phyloP scores from a whole-genome alignment of 495 filamentous ascomycete genomes.

The Talaromyces borbonicus region DNA sequence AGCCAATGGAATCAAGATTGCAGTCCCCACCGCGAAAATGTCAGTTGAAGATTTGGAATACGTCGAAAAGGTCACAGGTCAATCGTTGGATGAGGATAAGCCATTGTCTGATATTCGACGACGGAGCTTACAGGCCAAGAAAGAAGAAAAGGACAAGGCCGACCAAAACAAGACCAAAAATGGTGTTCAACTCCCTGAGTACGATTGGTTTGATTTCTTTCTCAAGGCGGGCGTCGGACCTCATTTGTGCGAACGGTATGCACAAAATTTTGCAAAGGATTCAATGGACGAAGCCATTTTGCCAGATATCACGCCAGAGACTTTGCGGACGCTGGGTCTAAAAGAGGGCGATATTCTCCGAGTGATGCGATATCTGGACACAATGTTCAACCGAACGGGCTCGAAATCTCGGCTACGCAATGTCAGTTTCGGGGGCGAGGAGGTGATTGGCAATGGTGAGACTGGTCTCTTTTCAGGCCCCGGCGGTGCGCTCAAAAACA shows the following conservation, averaged over 20 bases:
- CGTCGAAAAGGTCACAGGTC: constrained; percentile 75
- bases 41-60: constrained; percentile 89
- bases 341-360: constrained; percentile 95
- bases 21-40: constrained; percentile 92
- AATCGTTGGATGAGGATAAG: constrained; percentile 93
- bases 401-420: constrained; percentile 48
- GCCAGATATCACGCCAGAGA: constrained; percentile 72
- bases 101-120: constrained; percentile 71
- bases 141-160: constrained; percentile 5
- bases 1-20: constrained; percentile 95
- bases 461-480: constrained; percentile 87
- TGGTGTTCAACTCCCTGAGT: constrained; percentile 58
- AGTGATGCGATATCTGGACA: constrained; percentile 82
- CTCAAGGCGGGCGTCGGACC: constrained; percentile 81
- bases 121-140: constrained; percentile 22
- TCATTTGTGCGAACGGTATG: constrained; percentile 87
- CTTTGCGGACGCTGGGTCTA: constrained; percentile 75
- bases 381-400: constrained; percentile 58
- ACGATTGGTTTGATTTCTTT: constrained; percentile 99
- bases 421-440: constrained; percentile 51
- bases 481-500: constrained; percentile 80
- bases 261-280: constrained; percentile 76
- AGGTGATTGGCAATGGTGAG: constrained; percentile 39
- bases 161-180: constrained; percentile 26
- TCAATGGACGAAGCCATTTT: constrained; percentile 91